Evolutionary conservation across 805 yeast genomes (phyloP).

Genomic region (Wickerhamiella hasegawae): DNA sequence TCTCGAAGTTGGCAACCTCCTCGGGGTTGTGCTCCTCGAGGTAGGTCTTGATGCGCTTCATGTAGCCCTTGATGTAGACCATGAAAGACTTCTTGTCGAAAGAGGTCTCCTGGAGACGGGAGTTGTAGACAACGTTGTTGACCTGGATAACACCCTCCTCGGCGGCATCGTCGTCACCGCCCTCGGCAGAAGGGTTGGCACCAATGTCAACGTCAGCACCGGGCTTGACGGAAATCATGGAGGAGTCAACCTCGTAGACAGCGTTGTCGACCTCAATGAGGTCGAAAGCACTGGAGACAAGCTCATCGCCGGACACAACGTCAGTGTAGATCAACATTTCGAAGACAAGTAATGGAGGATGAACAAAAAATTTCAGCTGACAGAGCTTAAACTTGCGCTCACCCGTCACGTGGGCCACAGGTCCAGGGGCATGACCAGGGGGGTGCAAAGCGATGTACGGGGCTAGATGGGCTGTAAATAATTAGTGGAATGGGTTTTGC

Average conservation of each 20-base stretch:
- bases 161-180: conserved; percentile 64
- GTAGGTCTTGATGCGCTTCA: conserved; percentile 88
- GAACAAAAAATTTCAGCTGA: no score
- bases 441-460: no score
- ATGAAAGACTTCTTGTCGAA: conserved; percentile 98
- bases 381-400: no score
- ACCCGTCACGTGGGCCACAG: no score
- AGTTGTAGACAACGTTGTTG: conserved; percentile 96
- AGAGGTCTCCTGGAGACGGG: conserved; percentile 90
- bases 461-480: no score
- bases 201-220: conserved; percentile 95
- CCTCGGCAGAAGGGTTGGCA: conserved; percentile 99
- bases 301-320: conserved; percentile 85
- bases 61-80: conserved; percentile 96
- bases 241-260: conserved; percentile 94
- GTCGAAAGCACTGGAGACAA: conserved; percentile 91
- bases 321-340: conserved; percentile 35
- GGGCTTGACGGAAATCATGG: conserved; percentile 67
- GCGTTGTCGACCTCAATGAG: conserved; percentile 71
- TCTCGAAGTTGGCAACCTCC: conserved; percentile 73
- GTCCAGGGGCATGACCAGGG: no score
- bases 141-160: conserved; percentile 79
- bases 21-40: conserved; percentile 86
- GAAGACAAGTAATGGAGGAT: no score
- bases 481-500: no score